Conservation (phyloP, 2,329 filamentous ascomycete genomes). For the Huntiella decipiens region DNA sequence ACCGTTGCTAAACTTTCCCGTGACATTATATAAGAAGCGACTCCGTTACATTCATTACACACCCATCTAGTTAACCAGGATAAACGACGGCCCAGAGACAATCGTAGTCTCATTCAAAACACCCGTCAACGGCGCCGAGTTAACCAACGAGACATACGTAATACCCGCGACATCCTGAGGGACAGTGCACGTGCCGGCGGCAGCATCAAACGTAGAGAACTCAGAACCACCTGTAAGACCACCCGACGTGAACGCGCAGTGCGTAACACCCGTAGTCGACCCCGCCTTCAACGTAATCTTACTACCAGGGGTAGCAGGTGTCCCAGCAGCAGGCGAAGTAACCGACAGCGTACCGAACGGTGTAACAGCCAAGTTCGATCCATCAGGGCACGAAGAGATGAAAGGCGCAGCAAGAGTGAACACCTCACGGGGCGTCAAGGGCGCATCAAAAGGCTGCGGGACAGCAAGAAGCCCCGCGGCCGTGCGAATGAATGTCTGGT, state of each 20-base stretch:
- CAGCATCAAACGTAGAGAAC: constrained; percentile 36
- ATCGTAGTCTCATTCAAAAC: constrained; percentile 42
- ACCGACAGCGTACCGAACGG: constrained; percentile 41
- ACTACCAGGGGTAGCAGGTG: constrained; percentile 19
- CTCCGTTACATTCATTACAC: background rate
- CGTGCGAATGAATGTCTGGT: constrained; percentile 53
- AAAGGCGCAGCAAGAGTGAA: constrained; percentile 58
- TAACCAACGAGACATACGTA: constrained; percentile 49
- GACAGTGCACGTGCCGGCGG: constrained; percentile 36
- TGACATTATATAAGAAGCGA: too few relatives aligned
- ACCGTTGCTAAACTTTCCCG: too few relatives aligned
- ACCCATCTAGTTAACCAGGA: constrained; percentile 29
- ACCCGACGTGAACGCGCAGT: constrained; percentile 51
- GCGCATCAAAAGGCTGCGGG: constrained; percentile 50
- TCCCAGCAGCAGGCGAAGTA: constrained; percentile 24
- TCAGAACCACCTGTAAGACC: constrained; percentile 34
- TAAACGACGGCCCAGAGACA: constrained; percentile 44
- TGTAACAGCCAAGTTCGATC: constrained; percentile 41
- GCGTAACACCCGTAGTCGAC: constrained; percentile 30
- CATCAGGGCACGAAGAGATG: constrained; percentile 49
- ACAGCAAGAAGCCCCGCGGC: constrained; percentile 39
- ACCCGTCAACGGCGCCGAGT: constrained; percentile 27
- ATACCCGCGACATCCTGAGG: constrained; percentile 44
- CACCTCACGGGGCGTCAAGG: constrained; percentile 47
- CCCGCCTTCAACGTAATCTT: constrained; percentile 30